Evolutionary conservation across 371 early-diverging fungal species (phyloP), one percentile per base, ranked within the genome.

Genomic region (Actinomucor elegans): DNA sequence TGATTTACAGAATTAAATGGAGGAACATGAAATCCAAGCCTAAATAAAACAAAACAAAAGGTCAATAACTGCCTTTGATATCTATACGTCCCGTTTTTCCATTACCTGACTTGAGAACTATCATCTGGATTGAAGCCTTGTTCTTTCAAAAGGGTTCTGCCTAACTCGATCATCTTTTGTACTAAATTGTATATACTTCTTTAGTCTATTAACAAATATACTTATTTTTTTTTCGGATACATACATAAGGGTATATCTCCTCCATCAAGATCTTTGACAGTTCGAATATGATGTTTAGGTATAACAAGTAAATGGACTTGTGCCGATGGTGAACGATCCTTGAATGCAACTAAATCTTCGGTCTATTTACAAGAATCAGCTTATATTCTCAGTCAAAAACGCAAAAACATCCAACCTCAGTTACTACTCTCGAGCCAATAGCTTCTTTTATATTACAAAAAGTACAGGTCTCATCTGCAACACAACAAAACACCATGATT

Each of bases 21-120:
- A 18, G 87, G 87, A 7, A 82, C 77, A 64, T 87, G 87, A 58
- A 87, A 87, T n/a, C 87, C 87, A 17, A 84, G 44, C 8, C 73
- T 75, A 49, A n/a, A n/a, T n/a, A n/a, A n/a, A n/a, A n/a, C n/a
- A n/a, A n/a, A n/a, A n/a, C n/a, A n/a, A n/a, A n/a, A n/a, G n/a
- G n/a, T n/a, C n/a, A n/a, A n/a, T n/a, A n/a, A n/a, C n/a, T n/a
- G n/a, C n/a, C n/a, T n/a, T n/a, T n/a, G n/a, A 14, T 21, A 2
- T 14, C 12, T 52, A 9, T 21, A 18, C 40, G 26, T n/a, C n/a
- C n/a, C n/a, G n/a, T n/a, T n/a, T n/a, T n/a, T n/a, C 1, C 9
- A 15, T 45, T 57, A 59, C 64, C 61, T 29, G 14, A 55, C 41
- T 47, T 68, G 66, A 2, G 45, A 17, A 11, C 26, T 44, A 43